Evolutionary conservation across 441 rosid species (phyloP).

Genomic region (Mallotus japonicus): DNA sequence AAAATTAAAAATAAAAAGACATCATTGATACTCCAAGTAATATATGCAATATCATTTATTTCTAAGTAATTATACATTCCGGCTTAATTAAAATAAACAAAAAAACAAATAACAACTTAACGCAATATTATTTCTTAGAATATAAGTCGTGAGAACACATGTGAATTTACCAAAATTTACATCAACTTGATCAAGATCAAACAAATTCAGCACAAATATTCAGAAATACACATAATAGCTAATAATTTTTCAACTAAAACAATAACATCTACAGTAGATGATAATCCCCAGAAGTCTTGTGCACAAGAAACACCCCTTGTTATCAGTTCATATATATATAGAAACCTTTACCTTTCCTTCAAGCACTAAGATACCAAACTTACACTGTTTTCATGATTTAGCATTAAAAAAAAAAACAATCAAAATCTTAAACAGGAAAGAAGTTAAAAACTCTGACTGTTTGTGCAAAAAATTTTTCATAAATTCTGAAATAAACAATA

Average conservation of each 20-base stretch:
- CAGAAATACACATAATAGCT: background rate
- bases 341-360: background rate
- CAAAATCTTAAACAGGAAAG: background rate
- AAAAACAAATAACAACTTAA: background rate
- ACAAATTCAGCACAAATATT: no score
- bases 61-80: no score
- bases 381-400: no score
- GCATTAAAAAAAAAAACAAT: background rate
- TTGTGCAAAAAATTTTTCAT: no score
- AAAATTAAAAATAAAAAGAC: background rate
- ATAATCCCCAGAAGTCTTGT: background rate
- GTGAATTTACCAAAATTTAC: background rate
- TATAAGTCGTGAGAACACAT: no score
- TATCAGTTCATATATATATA: background rate
- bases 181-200: background rate
- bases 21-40: background rate
- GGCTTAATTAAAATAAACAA: no score
- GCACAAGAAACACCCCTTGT: no score
- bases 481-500: background rate
- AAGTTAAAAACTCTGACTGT: background rate
- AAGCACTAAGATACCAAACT: background rate
- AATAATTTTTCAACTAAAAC: no score
- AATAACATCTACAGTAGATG: no score
- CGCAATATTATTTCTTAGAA: no score
- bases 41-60: background rate